Percentiles rank a stretch among this genome's conserved stretches.
Evolutionary conservation across 208 protist species (phyloP).

Genomic region (Blastocrithidia nonstop): DNA sequence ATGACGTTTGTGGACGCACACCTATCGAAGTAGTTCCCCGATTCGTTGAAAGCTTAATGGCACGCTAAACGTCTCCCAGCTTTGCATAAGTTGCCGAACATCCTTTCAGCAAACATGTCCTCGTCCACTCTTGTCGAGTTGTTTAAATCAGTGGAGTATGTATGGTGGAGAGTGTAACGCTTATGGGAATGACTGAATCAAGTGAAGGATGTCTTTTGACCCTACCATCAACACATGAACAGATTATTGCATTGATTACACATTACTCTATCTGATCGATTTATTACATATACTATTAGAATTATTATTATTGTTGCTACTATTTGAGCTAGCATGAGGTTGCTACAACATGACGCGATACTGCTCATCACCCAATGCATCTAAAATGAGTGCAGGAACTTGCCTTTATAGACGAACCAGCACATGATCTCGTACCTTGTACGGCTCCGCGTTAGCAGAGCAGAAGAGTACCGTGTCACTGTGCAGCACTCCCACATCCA

Average conservation of each 20-base stretch:
- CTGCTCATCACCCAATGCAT: constrained; percentile 22
- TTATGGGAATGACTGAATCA: constrained; percentile 34
- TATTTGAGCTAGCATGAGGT: too few species aligned
- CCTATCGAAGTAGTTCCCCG: constrained; percentile 37
- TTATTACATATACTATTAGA: too few species aligned
- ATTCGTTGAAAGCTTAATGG: constrained; percentile 27
- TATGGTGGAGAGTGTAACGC: constrained; percentile 83
- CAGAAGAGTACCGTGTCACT: too few species aligned
- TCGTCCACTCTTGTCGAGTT: constrained; percentile 88
- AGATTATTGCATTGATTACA: constrained; percentile 92
- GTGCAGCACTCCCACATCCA: constrained; percentile 44
- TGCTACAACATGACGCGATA: constrained; percentile 76
- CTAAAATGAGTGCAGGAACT: constrained; percentile 27
- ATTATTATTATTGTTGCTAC: too few species aligned
- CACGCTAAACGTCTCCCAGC: constrained; percentile 28
- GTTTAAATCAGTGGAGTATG: constrained; percentile 92
- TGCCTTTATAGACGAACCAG: constrained; percentile 31
- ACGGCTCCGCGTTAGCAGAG: constrained; percentile 12
- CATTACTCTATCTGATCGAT: too few species aligned
- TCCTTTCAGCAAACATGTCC: constrained; percentile 52
- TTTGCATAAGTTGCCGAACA: constrained; percentile 36
- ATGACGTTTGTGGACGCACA: constrained; percentile 27
- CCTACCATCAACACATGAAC: constrained; percentile 91
- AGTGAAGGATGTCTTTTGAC: constrained; percentile 37
- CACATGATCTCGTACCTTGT: constrained; percentile 44